These are phyloP conservation scores for Hypoxylon rickii DNA, from an alignment of 495 filamentous ascomycete genomes.

Conservation along the genomic window DNA sequence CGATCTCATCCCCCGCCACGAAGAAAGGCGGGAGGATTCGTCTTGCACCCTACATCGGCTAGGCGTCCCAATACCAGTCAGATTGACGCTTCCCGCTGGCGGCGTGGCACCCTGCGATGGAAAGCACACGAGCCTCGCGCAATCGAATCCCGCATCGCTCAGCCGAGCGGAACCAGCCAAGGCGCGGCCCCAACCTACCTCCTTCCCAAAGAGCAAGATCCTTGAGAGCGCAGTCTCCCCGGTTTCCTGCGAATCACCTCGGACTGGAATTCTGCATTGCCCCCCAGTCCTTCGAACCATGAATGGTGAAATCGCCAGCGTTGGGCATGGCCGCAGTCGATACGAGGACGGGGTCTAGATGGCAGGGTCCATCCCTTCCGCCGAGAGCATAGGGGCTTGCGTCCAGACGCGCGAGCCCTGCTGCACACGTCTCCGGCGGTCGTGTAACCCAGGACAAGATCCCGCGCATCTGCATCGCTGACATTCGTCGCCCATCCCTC, in stretches of 20 bases:
- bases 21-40: conserved; percentile 47
- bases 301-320: conserved; percentile 41
- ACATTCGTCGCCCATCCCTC: conserved; percentile 54
- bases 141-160: conserved; percentile 54
- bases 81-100: conserved; percentile 49
- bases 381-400: too few relatives aligned
- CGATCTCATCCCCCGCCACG: conserved; percentile 52
- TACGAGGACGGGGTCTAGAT: conserved; percentile 59
- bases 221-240: too few relatives aligned
- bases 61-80: conserved; percentile 57
- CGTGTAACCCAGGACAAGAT: conserved; percentile 53
- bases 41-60: conserved; percentile 49
- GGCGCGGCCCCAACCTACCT: background rate
- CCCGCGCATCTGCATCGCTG: conserved; percentile 48
- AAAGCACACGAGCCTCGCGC: conserved; percentile 51
- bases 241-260: too few relatives aligned
- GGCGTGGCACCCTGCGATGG: conserved; percentile 56
- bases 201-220: too few relatives aligned
- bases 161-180: conserved; percentile 14
- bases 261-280: conserved; percentile 28
- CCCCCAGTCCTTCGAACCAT: conserved; percentile 52
- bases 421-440: conserved; percentile 53
- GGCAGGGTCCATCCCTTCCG: too few relatives aligned
- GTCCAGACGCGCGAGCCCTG: conserved; percentile 28
- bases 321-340: conserved; percentile 56